phyloP scores from a whole-genome alignment of 2,329 filamentous ascomycete species.

The Colletotrichum caudatum region DNA sequence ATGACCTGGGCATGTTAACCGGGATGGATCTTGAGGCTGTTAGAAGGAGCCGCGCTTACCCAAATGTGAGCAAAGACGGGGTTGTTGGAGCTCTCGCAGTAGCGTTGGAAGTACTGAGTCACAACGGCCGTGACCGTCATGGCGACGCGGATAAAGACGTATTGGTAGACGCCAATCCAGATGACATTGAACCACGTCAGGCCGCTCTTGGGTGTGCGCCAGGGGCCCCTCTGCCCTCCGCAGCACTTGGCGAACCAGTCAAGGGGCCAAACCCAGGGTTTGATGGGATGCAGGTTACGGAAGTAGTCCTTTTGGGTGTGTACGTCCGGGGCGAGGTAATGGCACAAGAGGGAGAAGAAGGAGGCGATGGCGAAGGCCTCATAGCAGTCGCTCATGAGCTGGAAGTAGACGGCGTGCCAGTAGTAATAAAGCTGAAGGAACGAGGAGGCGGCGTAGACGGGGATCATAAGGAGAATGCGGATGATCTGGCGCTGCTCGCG shows the following conservation, averaged over 20 bases:
- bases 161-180: constrained; percentile 87
- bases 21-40: not conserved
- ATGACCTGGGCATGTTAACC: constrained; percentile 61
- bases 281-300: constrained; percentile 71
- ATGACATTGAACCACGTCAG: constrained; percentile 92
- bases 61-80: constrained; percentile 88
- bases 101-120: constrained; percentile 75
- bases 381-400: constrained; percentile 86
- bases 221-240: constrained; percentile 75
- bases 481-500: constrained; percentile 78
- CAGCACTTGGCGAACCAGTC: constrained; percentile 78
- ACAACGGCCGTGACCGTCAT: constrained; percentile 84
- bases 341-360: constrained; percentile 86
- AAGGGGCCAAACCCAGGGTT: constrained; percentile 81
- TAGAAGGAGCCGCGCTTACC: constrained; percentile 60
- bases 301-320: constrained; percentile 89
- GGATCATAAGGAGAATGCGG: constrained; percentile 89
- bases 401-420: constrained; percentile 82
- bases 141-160: constrained; percentile 82
- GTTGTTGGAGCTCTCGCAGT: constrained; percentile 83
- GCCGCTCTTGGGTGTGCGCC: constrained; percentile 82
- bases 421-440: constrained; percentile 82
- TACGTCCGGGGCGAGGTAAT: constrained; percentile 81
- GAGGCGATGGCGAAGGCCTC: constrained; percentile 90
- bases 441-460: constrained; percentile 80